Conservation (phyloP, 345 rosid species). For the Angophora floribunda region DNA sequence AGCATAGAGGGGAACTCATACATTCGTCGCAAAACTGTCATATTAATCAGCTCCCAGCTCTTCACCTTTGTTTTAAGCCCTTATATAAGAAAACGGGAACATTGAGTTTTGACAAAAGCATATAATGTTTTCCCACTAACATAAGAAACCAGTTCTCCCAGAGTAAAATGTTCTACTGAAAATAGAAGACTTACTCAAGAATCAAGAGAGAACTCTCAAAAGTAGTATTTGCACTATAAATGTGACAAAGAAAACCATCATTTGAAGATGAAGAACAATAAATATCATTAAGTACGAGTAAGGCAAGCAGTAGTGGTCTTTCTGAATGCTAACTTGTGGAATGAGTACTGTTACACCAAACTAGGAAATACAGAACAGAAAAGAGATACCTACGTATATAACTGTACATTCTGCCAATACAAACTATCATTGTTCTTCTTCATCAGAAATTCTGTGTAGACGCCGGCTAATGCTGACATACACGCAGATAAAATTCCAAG, state of each 20-base stretch:
- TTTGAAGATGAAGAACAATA: neutral
- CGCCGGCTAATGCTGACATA: constrained; percentile 91
- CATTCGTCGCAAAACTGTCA: neutral
- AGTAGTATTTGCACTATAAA: neutral
- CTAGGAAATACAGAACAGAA: constrained; percentile 2
- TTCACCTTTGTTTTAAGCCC: neutral
- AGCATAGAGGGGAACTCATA: neutral
- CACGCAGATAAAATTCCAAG: constrained; percentile 81
- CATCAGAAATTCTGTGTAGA: constrained; percentile 94
- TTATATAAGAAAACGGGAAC: neutral
- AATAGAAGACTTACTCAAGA: neutral
- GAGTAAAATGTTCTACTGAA: neutral
- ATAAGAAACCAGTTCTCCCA: neutral
- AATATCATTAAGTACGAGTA: neutral
- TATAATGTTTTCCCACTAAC: neutral
- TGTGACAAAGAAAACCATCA: neutral
- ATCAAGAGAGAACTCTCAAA: neutral
- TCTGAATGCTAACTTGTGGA: neutral
- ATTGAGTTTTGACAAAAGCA: neutral
- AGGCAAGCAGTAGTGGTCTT: neutral
- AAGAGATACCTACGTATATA: constrained; percentile 79
- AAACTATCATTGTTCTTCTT: constrained; percentile 90
- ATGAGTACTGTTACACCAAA: neutral
- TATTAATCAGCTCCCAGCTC: neutral
- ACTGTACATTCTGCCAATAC: constrained; percentile 93